A percentile compares a stretch with the other conserved stretches of the same genome.
Evolutionary conservation across 805 yeast genomes (phyloP).

Genomic region (Cyberlindnera saturnus): DNA sequence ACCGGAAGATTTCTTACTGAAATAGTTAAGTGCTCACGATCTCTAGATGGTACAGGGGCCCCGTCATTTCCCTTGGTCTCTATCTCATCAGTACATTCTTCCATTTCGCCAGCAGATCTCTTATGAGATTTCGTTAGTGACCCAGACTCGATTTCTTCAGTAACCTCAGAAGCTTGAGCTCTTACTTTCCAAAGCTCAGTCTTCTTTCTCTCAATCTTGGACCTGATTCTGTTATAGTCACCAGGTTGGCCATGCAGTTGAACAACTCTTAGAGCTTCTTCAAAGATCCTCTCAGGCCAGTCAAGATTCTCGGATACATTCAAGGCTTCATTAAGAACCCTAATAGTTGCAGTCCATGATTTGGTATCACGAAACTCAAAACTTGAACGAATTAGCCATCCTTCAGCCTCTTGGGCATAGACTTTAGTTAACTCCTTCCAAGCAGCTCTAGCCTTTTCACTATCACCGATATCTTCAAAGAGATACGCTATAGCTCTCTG

Average conservation of each 20-base stretch:
- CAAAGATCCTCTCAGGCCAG: slow-evolving; percentile 44
- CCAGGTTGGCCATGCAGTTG: slow-evolving; percentile 28
- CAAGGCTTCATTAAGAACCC: slow-evolving; percentile 30
- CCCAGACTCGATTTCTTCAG: not conserved
- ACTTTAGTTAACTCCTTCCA: slow-evolving; percentile 19
- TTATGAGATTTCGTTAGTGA: slow-evolving; percentile 2
- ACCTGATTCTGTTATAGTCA: slow-evolving; percentile 20
- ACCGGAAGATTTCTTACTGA: slow-evolving; percentile 45
- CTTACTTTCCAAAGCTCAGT: slow-evolving; percentile 8
- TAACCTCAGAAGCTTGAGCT: slow-evolving; percentile 6
- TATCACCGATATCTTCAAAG: slow-evolving; percentile 26
- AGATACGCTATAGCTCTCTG: slow-evolving; percentile 36
- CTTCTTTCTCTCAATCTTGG: slow-evolving; percentile 23
- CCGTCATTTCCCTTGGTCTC: not conserved
- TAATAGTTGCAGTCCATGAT: not conserved
- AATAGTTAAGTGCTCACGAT: slow-evolving; percentile 56
- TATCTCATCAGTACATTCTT: not conserved
- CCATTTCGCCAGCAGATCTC: slow-evolving; percentile 9
- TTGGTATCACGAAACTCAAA: slow-evolving; percentile 32
- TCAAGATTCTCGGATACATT: slow-evolving; percentile 30
- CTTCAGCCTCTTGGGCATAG: slow-evolving; percentile 32
- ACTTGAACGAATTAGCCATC: slow-evolving; percentile 40
- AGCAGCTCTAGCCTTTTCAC: slow-evolving; percentile 23
- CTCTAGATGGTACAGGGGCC: slow-evolving; percentile 27
- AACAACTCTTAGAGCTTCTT: slow-evolving; percentile 37